phyloP scores from a whole-genome alignment of 352 stramenopile species.

The Phytophthora foliorum region DNA sequence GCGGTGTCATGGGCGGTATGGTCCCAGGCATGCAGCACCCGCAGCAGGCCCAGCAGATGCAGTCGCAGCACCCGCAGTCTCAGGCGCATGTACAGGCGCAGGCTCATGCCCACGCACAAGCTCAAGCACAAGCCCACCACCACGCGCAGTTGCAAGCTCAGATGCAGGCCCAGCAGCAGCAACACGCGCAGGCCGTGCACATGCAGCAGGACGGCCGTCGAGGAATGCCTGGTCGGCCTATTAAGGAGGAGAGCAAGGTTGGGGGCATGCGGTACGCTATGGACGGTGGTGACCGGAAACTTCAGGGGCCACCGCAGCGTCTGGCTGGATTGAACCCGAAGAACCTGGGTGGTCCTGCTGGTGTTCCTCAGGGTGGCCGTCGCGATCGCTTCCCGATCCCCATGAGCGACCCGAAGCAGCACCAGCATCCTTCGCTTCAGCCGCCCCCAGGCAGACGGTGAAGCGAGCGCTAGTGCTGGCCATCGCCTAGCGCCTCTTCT shows the following conservation, averaged over 20 bases:
- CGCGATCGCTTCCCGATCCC: conserved; percentile 81
- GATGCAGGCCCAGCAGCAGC: conserved; percentile 74
- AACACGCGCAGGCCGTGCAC: conserved; percentile 70
- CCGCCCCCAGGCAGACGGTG: conserved; percentile 74
- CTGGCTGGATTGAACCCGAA: conserved; percentile 81
- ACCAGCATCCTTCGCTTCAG: conserved; percentile 75
- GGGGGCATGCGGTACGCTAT: conserved; percentile 69
- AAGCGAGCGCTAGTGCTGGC: conserved; percentile 36
- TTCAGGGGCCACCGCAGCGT: conserved; percentile 62
- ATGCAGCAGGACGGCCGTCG: conserved; percentile 71
- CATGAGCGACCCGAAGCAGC: conserved; percentile 80
- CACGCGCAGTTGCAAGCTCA: conserved; percentile 66
- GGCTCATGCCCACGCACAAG: conserved; percentile 67
- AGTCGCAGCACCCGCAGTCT: conserved; percentile 64
- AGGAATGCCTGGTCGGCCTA: conserved; percentile 67
- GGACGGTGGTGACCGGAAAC: conserved; percentile 70
- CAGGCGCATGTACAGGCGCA: conserved; percentile 68
- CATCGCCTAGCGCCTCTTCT: conserved; percentile 31
- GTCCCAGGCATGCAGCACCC: conserved; percentile 77
- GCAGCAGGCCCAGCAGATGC: conserved; percentile 62
- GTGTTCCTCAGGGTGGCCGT: conserved; percentile 54
- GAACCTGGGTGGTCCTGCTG: conserved; percentile 63
- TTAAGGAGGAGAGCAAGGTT: conserved; percentile 76
- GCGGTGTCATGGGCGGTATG: conserved; percentile 72
- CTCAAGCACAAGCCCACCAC: conserved; percentile 71